Base-by-base conservation (phyloP, 2,329 filamentous ascomycete genomes). In the Davidsoniella neocaledoniae region DNA sequence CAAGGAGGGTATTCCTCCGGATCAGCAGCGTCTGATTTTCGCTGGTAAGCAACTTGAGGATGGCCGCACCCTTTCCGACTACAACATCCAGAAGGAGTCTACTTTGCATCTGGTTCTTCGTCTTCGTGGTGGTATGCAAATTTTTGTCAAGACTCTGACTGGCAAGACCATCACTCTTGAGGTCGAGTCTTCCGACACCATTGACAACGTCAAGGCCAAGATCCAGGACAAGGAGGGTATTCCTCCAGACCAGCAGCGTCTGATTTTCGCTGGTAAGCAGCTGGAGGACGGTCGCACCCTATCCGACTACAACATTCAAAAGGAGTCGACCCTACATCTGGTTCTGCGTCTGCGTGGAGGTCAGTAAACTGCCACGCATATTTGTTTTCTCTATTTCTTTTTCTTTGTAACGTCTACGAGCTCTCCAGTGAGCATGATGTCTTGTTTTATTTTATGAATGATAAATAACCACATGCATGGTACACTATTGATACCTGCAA, bases 1-100 rank as follows among this genome's bases (percentile, higher is more conserved):
- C 62, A 95, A 95, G 77, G 88, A 95, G 68, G 88, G 88, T 23
- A 95, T 95, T 51, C 90, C 88, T 43, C 88, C 88, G 9, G 88
- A 95, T 63, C 88, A 96, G 68, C 88, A 95, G 72, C 90, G 88
- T 59, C 67, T 95, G 57, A 95, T 95, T 65, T 95, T 95, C 58
- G 88, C 88, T 42, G 90, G 88, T 51, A 95, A 95, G 76, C 88
- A 95, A 65, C 78, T 95, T 3, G 90, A 96, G 66, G 90, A 96
- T 58, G 88, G 90, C 55, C 86, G 88, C 49, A 94, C 87, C 25
- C 46, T 48, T 0, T 81, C 77, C 54, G 87, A 94, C 65, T 94
- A 94, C 77, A 94, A 94, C 70, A 94, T 94, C 48, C 87, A 94
- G 68, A 94, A 94, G 72, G 86, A 94, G 63, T 83, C 77, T 0